Evolutionary conservation across 176 grass and related monocot species (phyloP).

Genomic region (Aegilops sharonensis): DNA sequence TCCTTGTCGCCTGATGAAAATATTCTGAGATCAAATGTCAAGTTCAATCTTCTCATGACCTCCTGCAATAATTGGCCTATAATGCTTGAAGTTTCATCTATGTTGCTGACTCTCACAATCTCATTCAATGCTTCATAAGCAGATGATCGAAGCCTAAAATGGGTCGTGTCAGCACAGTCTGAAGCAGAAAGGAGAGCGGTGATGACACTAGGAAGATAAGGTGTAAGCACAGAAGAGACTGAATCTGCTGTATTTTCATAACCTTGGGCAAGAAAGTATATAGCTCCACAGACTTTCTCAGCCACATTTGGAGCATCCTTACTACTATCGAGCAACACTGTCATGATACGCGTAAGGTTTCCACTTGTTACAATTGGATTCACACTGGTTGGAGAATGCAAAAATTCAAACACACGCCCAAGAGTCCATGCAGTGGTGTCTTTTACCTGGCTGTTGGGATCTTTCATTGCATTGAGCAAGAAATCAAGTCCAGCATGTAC

Average conservation of each 20-base stretch:
- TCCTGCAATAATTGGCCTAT: constrained; percentile 65
- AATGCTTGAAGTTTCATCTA: constrained; percentile 59
- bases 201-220: constrained; percentile 70
- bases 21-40: constrained; percentile 63
- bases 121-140: constrained; percentile 91
- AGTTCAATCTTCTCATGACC: constrained; percentile 73
- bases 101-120: constrained; percentile 71
- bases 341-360: constrained; percentile 69
- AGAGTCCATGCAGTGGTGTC: constrained; percentile 88
- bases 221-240: constrained; percentile 61
- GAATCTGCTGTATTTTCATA: constrained; percentile 58
- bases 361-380: constrained; percentile 65
- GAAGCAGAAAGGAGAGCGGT: constrained; percentile 66
- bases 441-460: constrained; percentile 77
- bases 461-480: constrained; percentile 76
- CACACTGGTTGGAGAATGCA: constrained; percentile 57
- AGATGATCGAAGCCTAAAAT: constrained; percentile 66
- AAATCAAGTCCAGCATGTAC: constrained; percentile 74
- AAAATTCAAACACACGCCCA: constrained; percentile 79
- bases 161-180: constrained; percentile 51
- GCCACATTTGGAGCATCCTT: constrained; percentile 79
- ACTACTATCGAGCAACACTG: constrained; percentile 72
- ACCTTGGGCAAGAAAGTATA: constrained; percentile 88
- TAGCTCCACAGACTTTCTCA: constrained; percentile 81
- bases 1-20: constrained; percentile 73